Evolutionary conservation across 176 grass and related monocot species (phyloP).

Genomic region (Puya raimondii): DNA sequence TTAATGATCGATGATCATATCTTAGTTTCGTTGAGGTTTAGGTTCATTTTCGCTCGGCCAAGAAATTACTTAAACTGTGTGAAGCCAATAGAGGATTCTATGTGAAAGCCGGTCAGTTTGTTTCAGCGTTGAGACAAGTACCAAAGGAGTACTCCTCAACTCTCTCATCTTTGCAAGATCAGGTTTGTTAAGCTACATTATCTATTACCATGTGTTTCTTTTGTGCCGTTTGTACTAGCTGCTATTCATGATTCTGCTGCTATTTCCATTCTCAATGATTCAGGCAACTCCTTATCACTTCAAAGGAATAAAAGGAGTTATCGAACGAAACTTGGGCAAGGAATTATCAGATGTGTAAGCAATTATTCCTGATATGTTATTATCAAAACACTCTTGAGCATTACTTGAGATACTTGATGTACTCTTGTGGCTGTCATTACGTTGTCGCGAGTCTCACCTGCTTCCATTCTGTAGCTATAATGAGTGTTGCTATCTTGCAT

Average conservation of each 20-base stretch:
- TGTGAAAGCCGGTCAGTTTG: slow-evolving; percentile 95
- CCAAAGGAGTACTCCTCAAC: slow-evolving; percentile 80
- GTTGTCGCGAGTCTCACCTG: too few relatives aligned
- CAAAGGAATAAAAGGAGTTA: slow-evolving; percentile 62
- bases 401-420: too few relatives aligned
- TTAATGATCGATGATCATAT: not conserved
- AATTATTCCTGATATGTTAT: slow-evolving; percentile 1
- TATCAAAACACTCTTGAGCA: too few relatives aligned
- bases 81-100: slow-evolving; percentile 86
- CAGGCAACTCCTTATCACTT: slow-evolving; percentile 73
- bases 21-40: slow-evolving; percentile 22
- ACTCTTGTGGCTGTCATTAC: too few relatives aligned
- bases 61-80: slow-evolving; percentile 64
- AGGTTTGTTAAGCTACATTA: slow-evolving; percentile 34
- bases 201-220: not conserved
- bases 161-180: slow-evolving; percentile 80
- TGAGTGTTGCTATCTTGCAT: too few relatives aligned
- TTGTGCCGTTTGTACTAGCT: slow-evolving; percentile 3
- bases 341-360: slow-evolving; percentile 76
- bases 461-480: too few relatives aligned
- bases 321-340: slow-evolving; percentile 57
- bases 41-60: slow-evolving; percentile 79
- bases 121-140: slow-evolving; percentile 83
- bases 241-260: slow-evolving; percentile 10
- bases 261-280: slow-evolving; percentile 21